Conservation (phyloP, 805 yeast genomes). For the Yamadazyma olivae region DNA sequence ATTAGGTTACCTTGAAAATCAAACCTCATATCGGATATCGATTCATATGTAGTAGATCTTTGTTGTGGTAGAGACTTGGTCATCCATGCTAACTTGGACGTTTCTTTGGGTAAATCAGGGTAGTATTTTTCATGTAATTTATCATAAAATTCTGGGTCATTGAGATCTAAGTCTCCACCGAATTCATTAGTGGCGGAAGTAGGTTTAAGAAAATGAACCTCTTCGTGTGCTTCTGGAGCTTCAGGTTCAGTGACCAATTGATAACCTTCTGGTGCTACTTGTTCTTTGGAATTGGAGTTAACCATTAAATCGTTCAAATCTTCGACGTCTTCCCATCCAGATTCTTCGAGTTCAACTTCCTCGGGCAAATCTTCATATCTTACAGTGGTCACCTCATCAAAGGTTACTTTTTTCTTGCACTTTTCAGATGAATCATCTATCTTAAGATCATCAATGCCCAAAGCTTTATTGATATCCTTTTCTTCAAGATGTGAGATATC, state of each 20-base stretch:
- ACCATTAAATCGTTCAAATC: constrained; percentile 49
- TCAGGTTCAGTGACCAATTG: constrained; percentile 28
- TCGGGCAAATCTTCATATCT: constrained; percentile 25
- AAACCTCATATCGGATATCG: constrained; percentile 73
- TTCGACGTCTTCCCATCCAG: constrained; percentile 50
- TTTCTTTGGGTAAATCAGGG: constrained; percentile 85
- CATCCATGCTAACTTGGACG: constrained; percentile 90
- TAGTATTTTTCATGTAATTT: constrained; percentile 81
- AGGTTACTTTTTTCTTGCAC: constrained; percentile 25
- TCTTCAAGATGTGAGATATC: constrained; percentile 31
- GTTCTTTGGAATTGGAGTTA: constrained; percentile 23
- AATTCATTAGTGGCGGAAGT: constrained; percentile 12
- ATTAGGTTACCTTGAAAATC: constrained; percentile 83
- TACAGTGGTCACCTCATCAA: constrained; percentile 28
- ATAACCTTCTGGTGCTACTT: constrained; percentile 40
- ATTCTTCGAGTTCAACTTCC: constrained; percentile 23
- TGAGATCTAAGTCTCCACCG: constrained; percentile 46
- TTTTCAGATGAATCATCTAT: not conserved
- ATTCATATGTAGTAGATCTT: constrained; percentile 42
- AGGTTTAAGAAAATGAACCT: constrained; percentile 61
- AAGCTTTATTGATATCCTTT: constrained; percentile 34
- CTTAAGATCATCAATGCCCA: constrained; percentile 23
- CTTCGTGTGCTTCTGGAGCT: constrained; percentile 35
- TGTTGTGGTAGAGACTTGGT: constrained; percentile 52
- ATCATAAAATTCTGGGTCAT: constrained; percentile 76